Base-by-base conservation (phyloP, 2,329 filamentous ascomycete genomes). In the Aspergillus melleus region DNA sequence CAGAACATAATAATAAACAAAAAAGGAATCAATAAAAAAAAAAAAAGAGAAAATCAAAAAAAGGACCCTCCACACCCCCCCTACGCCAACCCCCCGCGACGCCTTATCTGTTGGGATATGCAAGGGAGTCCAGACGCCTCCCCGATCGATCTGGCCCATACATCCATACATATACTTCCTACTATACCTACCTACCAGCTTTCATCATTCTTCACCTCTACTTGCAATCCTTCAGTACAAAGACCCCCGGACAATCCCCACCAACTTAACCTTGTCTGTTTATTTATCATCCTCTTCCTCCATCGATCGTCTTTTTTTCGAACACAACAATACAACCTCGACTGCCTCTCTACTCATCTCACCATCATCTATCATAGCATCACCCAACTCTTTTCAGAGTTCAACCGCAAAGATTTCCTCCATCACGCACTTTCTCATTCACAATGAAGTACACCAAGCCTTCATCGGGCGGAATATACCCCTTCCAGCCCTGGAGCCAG, bases 81-180 rank as follows among this genome's bases (percentile, higher is more conserved):
- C 49, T 19, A 53, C 52, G 55, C 59, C 59, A 57, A 50, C 61
- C 62, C 59, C 61, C 64, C 64, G 56, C 64, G 58, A 60, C 63
- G 64, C 66, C 66, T 67, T 65, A 68, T 66, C 66, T 61, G 62
- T 64, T 68, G 64, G 66, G 60, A 63, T 36, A 64, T 66, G 66
- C 66, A 68, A 68, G 66, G 66, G 65, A 68, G 66, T 68, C 66
- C 63, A 66, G 64, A 61, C 64, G 46, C 60, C 47, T 55, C 62
- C 57, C 59, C 65, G 65, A 67, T 67, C 64, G 62, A 67, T 67
- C 64, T 67, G 64, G 64, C 57, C 62, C 59, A 58, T 62, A 49
- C 50, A 55, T 55, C 47, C 46, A 58, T 58, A 59, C 57, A 59
- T 49, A 59, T 51, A 55, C 47, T 42, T 26, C 29, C 44, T 51